phyloP scores from a whole-genome alignment of 805 yeast species.

The Wickerhamia fluorescens region DNA sequence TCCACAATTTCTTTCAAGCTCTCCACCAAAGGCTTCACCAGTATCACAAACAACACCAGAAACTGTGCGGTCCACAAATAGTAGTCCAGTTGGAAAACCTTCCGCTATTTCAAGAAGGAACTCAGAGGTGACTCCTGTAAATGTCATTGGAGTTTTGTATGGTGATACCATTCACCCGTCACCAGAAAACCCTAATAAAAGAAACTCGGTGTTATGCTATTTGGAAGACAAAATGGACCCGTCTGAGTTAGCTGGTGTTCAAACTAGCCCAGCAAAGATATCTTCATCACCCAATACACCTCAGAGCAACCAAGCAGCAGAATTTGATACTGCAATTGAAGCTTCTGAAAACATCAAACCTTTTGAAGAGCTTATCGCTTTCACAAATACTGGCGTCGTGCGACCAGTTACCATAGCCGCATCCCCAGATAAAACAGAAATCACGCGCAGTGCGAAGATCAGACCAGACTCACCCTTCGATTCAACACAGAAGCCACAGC shows the following conservation, averaged over 20 bases:
- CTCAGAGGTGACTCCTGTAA: constrained; percentile 36
- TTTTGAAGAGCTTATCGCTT: neutral
- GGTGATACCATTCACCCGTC: constrained; percentile 7
- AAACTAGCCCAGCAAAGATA: constrained; percentile 16
- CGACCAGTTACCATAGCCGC: too few relatives aligned
- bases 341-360: constrained; percentile 4
- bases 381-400: too few relatives aligned
- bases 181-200: constrained; percentile 19
- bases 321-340: constrained; percentile 13
- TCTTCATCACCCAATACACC: constrained; percentile 23
- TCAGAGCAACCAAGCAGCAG: constrained; percentile 24
- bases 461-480: too few relatives aligned
- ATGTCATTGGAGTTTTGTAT: constrained; percentile 37
- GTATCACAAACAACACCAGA: constrained; percentile 13
- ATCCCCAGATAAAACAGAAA: constrained; percentile 3
- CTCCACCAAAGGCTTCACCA: constrained; percentile 26
- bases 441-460: too few relatives aligned
- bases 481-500: constrained; percentile 3
- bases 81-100: constrained; percentile 7
- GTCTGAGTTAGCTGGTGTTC: constrained; percentile 28
- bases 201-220: constrained; percentile 35
- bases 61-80: constrained; percentile 4
- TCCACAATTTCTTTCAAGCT: constrained; percentile 31
- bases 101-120: constrained; percentile 21
- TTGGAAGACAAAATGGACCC: constrained; percentile 39